Conservation (phyloP, 2,329 filamentous ascomycete species). For the Penicillium glabrum region DNA sequence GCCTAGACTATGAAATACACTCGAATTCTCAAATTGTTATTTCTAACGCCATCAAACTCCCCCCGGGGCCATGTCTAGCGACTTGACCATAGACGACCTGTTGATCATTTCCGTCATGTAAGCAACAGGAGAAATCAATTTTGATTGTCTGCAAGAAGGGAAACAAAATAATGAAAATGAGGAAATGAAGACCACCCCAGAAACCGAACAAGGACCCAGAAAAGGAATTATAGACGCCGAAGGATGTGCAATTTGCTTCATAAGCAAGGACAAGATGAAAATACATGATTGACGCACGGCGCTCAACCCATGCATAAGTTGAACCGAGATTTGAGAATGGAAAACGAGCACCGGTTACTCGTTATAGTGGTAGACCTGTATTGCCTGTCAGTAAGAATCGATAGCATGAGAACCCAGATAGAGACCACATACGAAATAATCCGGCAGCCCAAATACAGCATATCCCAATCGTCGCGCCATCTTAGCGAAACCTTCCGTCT, state of each 20-base stretch:
- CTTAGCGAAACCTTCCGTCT: constrained; percentile 96
- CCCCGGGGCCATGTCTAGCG: not conserved
- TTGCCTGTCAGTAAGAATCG: constrained; percentile 6
- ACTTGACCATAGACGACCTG: not conserved
- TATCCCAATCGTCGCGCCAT: constrained; percentile 91
- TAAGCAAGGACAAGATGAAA: not conserved
- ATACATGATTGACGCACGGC: constrained; percentile 12
- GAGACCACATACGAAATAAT: constrained; percentile 76
- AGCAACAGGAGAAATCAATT: not conserved
- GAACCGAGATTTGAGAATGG: not conserved
- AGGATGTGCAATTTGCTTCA: constrained; percentile 1
- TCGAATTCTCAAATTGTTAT: not conserved
- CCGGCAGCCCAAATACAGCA: constrained; percentile 82
- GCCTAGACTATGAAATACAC: not conserved
- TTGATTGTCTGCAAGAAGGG: not conserved
- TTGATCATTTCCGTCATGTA: not conserved
- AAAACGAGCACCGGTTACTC: constrained; percentile 55
- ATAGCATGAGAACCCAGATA: not conserved
- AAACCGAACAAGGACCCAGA: not conserved
- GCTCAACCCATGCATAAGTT: constrained; percentile 8
- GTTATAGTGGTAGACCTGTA: constrained; percentile 84
- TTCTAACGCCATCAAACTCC: not conserved
- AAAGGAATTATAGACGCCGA: constrained; percentile 5
- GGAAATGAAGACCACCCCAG: not conserved
- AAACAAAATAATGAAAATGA: not conserved